Evolutionary conservation across 148 eudicot genomes (phyloP).

Genomic region (Cornus controversa): DNA sequence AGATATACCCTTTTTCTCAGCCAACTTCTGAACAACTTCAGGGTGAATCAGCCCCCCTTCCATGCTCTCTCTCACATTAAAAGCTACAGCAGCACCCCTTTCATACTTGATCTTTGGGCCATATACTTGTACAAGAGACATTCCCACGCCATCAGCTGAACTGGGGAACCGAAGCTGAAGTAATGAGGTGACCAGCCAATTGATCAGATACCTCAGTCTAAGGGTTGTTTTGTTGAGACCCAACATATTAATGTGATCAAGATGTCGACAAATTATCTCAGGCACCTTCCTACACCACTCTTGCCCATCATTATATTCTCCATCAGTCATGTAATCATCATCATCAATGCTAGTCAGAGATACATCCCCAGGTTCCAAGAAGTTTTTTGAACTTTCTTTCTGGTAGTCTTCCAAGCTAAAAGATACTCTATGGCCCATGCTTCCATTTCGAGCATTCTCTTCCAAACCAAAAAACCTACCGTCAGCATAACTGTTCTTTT

Average conservation of each 20-base stretch:
- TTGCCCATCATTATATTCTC: conserved; percentile 35
- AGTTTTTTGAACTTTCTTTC: conserved; percentile 20
- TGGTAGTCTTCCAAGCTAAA: conserved; percentile 38
- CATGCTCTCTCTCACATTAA: conserved; percentile 39
- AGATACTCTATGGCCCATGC: conserved; percentile 41
- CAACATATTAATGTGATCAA: conserved; percentile 56
- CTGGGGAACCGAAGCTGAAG: conserved; percentile 36
- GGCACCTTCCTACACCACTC: conserved; percentile 40
- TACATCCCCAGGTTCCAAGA: conserved; percentile 22
- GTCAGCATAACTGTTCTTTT: conserved; percentile 11
- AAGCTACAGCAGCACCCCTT: conserved; percentile 53
- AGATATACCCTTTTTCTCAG: conserved; percentile 41
- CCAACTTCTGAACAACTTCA: conserved; percentile 47
- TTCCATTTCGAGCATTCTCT: conserved; percentile 27
- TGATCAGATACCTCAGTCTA: conserved; percentile 44
- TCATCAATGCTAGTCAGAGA: conserved; percentile 18
- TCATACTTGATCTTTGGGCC: conserved; percentile 61
- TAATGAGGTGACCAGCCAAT: conserved; percentile 54
- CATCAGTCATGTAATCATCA: conserved; percentile 32
- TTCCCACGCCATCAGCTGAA: conserved; percentile 24
- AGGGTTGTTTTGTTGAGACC: conserved; percentile 51
- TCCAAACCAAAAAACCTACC: conserved; percentile 37
- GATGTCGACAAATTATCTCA: conserved; percentile 49
- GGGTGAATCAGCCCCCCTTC: conserved; percentile 35
- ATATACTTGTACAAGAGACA: conserved; percentile 49